Evolutionary conservation across 2,329 filamentous ascomycete genomes (phyloP).

Genomic region (Fusarium sp.): DNA sequence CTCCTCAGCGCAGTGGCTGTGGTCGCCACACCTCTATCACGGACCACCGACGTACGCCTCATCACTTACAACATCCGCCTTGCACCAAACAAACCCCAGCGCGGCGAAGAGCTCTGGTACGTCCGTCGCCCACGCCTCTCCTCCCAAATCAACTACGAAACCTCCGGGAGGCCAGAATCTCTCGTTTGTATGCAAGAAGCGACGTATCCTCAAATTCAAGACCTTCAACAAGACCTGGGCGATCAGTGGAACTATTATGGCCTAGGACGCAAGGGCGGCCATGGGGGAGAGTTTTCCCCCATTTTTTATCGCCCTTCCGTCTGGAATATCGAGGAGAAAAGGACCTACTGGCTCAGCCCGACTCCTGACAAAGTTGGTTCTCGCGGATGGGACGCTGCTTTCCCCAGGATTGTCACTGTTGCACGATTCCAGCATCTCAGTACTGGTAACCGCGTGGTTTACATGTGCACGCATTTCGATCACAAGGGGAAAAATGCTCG

Average conservation of each 20-base stretch:
- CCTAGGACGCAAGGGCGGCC: constrained; percentile 70
- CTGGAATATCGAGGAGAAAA: constrained; percentile 65
- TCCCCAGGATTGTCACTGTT: constrained; percentile 62
- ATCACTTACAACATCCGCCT: constrained; percentile 75
- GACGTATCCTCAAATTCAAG: constrained; percentile 68
- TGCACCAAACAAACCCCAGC: constrained; percentile 62
- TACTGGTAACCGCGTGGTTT: constrained; percentile 57
- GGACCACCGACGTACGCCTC: constrained; percentile 60
- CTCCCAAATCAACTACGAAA: constrained; percentile 65
- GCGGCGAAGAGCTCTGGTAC: constrained; percentile 69
- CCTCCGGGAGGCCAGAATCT: constrained; percentile 58
- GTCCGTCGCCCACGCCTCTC: constrained; percentile 65
- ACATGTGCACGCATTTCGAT: constrained; percentile 68
- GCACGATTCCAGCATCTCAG: constrained; percentile 58
- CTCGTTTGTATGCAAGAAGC: constrained; percentile 78
- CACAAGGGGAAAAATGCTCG: constrained; percentile 59
- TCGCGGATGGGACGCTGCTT: constrained; percentile 67
- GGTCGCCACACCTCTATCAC: constrained; percentile 25
- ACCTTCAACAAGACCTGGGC: constrained; percentile 62
- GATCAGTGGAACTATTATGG: constrained; percentile 66
- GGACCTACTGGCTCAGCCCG: constrained; percentile 72
- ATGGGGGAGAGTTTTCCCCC: constrained; percentile 75
- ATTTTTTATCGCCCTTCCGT: constrained; percentile 71
- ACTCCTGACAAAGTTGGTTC: constrained; percentile 68
- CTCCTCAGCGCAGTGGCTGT: constrained; percentile 26